phyloP scores from a whole-genome alignment of 108 stramenopile species.

The Cyclotella atomus region DNA sequence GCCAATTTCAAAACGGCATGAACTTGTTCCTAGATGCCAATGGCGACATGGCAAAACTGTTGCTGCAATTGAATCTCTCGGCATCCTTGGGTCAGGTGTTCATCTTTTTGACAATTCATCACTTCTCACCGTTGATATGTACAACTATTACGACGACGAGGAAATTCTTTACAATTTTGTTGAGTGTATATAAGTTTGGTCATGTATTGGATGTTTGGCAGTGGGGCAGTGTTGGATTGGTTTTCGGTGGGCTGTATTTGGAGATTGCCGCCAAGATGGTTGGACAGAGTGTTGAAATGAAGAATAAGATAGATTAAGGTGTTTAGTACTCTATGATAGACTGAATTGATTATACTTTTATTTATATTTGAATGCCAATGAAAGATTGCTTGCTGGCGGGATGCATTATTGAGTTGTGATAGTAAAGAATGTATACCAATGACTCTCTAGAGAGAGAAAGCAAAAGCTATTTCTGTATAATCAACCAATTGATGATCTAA shows the following conservation, averaged over 20 bases:
- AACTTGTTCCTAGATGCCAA: constrained; percentile 49
- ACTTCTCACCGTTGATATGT: constrained; percentile 85
- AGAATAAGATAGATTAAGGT: too few relatives aligned
- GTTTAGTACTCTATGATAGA: too few relatives aligned
- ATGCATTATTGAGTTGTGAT: too few relatives aligned
- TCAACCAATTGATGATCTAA: too few relatives aligned
- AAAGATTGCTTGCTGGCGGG: too few relatives aligned
- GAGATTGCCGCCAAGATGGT: constrained; percentile 63
- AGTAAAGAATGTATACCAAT: too few relatives aligned
- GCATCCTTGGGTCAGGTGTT: constrained; percentile 94
- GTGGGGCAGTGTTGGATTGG: constrained; percentile 80
- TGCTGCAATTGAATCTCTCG: constrained; percentile 61
- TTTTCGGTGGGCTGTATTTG: constrained; percentile 85
- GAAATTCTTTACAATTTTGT: constrained; percentile 94
- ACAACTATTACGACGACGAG: constrained; percentile 97
- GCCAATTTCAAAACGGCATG: constrained; percentile 64
- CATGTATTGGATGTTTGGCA: constrained; percentile 79
- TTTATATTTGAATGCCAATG: too few relatives aligned
- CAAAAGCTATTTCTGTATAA: too few relatives aligned
- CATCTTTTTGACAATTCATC: constrained; percentile 92
- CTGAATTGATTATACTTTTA: too few relatives aligned
- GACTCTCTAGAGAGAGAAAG: too few relatives aligned
- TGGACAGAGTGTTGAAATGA: constrained; percentile 2
- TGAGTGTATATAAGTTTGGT: constrained; percentile 90
- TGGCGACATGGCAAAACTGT: constrained; percentile 32